phyloP scores from a whole-genome alignment of 352 stramenopile species.

The Globisporangium middletonii region DNA sequence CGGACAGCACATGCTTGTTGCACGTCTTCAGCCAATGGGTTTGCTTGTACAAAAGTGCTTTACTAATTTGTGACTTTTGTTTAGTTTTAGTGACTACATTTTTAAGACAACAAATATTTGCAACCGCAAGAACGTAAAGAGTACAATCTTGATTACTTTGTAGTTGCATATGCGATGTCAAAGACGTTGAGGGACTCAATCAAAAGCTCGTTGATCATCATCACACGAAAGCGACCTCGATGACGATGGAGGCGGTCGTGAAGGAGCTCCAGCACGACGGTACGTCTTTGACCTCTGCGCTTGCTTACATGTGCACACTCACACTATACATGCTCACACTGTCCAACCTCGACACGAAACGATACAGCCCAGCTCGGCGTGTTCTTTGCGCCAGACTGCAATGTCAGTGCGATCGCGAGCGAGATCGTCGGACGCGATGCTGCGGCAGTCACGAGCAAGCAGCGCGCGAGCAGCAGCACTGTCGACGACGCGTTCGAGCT shows the following conservation, averaged over 20 bases:
- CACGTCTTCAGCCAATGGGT: too few species aligned
- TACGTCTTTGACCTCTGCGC: slow-evolving; percentile 10
- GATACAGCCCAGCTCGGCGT: slow-evolving; percentile 59
- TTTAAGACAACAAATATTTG: too few species aligned
- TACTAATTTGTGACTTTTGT: too few species aligned
- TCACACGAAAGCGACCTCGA: background rate
- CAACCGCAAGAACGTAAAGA: too few species aligned
- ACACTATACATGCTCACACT: background rate
- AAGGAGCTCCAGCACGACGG: slow-evolving; percentile 71
- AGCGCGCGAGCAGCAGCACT: slow-evolving; percentile 9
- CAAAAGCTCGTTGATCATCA: background rate
- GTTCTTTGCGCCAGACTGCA: slow-evolving; percentile 69
- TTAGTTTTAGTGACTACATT: too few species aligned
- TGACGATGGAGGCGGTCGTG: slow-evolving; percentile 37
- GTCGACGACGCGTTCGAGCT: slow-evolving; percentile 8
- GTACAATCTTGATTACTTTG: too few species aligned
- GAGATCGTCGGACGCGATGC: slow-evolving; percentile 67
- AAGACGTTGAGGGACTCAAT: background rate
- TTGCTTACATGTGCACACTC: background rate
- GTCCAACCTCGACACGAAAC: background rate
- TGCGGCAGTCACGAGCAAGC: slow-evolving; percentile 20
- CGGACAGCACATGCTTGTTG: too few species aligned
- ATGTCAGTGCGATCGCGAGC: slow-evolving; percentile 74
- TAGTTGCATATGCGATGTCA: background rate
- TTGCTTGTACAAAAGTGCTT: too few species aligned